Base-by-base conservation (phyloP, 2,329 filamentous ascomycete species). In the Teratosphaeria epicoccoides region DNA sequence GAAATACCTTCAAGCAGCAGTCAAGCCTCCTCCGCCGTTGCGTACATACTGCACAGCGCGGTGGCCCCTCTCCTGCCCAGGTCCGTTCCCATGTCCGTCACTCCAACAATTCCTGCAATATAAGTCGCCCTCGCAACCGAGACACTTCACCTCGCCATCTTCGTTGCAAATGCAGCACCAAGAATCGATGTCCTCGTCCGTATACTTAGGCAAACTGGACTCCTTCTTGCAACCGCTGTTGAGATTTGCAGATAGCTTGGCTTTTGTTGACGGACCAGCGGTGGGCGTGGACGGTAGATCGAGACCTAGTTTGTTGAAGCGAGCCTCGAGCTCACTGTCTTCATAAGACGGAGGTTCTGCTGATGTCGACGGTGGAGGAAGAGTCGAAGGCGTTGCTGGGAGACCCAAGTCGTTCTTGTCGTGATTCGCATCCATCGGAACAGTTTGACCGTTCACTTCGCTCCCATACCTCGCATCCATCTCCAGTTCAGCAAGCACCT, bases 91-190 rank as follows among this genome's bases (percentile, higher is more conserved):
- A 0, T 94, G 88, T 67, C 88, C 88, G 63, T 91, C 87, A 53
- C 76, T 78, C 88, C 88, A 95, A 71, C 88, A 94, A 14, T 78
- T 73, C 22, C 76, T 73, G 66, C 88, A 95, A 65, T 91, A 94
- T 40, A 88, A 72, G 57, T 90, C 78, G 1, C 72, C 73, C 49
- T 76, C 82, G 61, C 88, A 95, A 2, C 84, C 87, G 0, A 82
- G 64, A 64, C 88, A 95, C 52, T 76, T 76, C 24, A 93, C 70
- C 2, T 81, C 82, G 0, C 84, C 87, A 62, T 93, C 85, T 53
- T 88, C 86, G 46, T 85, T 81, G 64, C 88, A 95, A 9, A 93
- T 88, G 26, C 83, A 79, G 66, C 88, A 94, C 87, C 87, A 94
- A 1, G 77, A 80, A 43, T 84, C 81, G 55, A 84, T 76, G 60